Conservation (phyloP, 1,284 basidiomycete genomes). For the Ceratobasidium sp. region DNA sequence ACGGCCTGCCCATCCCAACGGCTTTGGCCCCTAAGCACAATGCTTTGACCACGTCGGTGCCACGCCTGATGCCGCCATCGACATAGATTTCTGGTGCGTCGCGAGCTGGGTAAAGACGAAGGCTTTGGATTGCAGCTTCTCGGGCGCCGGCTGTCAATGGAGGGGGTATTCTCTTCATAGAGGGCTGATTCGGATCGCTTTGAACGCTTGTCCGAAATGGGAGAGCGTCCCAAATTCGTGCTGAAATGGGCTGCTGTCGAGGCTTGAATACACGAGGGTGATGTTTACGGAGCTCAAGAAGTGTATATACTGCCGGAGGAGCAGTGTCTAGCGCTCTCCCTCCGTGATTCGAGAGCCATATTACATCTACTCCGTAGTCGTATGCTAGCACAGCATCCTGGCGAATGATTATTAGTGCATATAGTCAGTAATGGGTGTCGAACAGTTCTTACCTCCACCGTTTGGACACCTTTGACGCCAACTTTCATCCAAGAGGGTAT, state of each 20-base stretch:
- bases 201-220: background rate
- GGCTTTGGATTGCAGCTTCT: constrained; percentile 10
- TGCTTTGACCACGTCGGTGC: constrained; percentile 56
- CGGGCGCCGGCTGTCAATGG: constrained; percentile 18
- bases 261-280: constrained; percentile 51
- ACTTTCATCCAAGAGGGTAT: constrained; percentile 38
- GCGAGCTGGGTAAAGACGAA: constrained; percentile 17
- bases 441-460: constrained; percentile 37
- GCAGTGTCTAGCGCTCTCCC: constrained; percentile 45
- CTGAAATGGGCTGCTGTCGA: constrained; percentile 44
- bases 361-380: constrained; percentile 52
- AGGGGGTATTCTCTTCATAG: constrained; percentile 17
- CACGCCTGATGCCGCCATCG: constrained; percentile 56
- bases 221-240: constrained; percentile 4
- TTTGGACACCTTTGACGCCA: constrained; percentile 41
- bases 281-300: constrained; percentile 52
- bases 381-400: constrained; percentile 52
- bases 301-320: constrained; percentile 53
- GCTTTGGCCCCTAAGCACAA: constrained; percentile 57
- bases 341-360: constrained; percentile 55
- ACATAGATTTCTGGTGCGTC: constrained; percentile 47
- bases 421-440: background rate
- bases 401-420: constrained; percentile 21
- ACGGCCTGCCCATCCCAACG: constrained; percentile 54
- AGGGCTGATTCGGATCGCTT: constrained; percentile 43